Evolutionary conservation across 2,329 filamentous ascomycete genomes (phyloP).

Genomic region (Akanthomyces uredinophilus): DNA sequence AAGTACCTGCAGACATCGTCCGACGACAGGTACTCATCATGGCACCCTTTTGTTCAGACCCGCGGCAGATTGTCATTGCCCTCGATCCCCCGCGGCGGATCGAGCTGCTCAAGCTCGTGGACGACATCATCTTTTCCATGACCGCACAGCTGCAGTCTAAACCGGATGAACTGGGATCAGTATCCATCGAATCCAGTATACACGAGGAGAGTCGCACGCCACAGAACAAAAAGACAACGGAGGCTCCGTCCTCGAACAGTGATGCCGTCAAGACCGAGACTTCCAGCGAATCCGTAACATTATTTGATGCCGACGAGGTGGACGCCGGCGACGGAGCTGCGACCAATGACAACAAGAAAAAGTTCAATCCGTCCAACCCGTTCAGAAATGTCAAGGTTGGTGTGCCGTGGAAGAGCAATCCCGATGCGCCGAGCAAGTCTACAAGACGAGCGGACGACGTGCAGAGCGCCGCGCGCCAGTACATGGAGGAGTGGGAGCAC

Average conservation of each 20-base stretch:
- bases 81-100: conserved; percentile 48
- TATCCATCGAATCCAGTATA: conserved; percentile 18
- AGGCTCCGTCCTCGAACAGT: not conserved
- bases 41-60: conserved; percentile 51
- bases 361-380: not conserved
- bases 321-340: not conserved
- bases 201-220: not conserved
- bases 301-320: conserved; percentile 14
- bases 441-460: conserved; percentile 26
- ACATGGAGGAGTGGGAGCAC: conserved; percentile 74
- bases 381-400: conserved; percentile 20
- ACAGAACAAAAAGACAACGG: not conserved
- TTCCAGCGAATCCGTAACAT: conserved; percentile 15
- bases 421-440: conserved; percentile 3
- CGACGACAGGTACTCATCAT: conserved; percentile 27
- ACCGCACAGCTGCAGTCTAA: conserved; percentile 43
- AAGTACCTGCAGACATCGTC: not conserved
- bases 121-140: conserved; percentile 51
- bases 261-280: conserved; percentile 16
- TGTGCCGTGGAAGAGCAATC: conserved; percentile 13
- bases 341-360: not conserved
- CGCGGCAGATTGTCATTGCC: conserved; percentile 50
- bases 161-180: conserved; percentile 26
- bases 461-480: conserved; percentile 52
- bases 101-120: conserved; percentile 45